These are phyloP conservation scores for Torulaspora quercuum DNA, from an alignment of 805 yeast genomes.

Conservation along the genomic window DNA sequence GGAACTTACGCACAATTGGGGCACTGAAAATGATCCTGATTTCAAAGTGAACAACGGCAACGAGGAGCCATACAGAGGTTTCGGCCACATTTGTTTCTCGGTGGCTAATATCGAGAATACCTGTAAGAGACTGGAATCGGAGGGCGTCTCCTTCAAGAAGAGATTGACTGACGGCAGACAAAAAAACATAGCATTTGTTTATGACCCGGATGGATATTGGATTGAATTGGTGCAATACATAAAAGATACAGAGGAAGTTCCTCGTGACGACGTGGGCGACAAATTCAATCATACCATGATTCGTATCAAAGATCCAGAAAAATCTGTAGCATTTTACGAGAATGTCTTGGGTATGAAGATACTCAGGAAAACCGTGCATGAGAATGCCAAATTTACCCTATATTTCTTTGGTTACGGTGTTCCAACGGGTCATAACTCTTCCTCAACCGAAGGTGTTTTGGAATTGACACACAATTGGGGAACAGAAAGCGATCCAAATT, in stretches of 20 bases:
- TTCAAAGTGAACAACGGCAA: conserved; percentile 77
- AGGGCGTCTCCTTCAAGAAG: conserved; percentile 76
- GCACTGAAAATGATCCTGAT: conserved; percentile 55
- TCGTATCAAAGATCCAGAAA: conserved; percentile 79
- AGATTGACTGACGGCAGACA: conserved; percentile 86
- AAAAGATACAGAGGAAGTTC: conserved; percentile 17
- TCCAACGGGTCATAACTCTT: conserved; percentile 40
- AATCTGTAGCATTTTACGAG: conserved; percentile 73
- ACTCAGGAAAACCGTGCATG: conserved; percentile 52
- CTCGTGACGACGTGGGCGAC: conserved; percentile 24
- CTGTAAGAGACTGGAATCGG: conserved; percentile 54
- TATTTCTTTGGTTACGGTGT: conserved; percentile 76
- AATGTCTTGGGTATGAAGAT: conserved; percentile 79
- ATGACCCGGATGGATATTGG: conserved; percentile 98
- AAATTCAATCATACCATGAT: conserved; percentile 86
- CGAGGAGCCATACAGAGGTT: conserved; percentile 78
- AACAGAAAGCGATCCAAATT: conserved; percentile 72
- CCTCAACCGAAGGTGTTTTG: conserved; percentile 60
- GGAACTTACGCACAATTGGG: conserved; percentile 80
- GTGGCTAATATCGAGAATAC: conserved; percentile 71
- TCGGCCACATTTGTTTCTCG: conserved; percentile 89
- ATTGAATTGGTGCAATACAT: conserved; percentile 72
- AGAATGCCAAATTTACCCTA: conserved; percentile 73
- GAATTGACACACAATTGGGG: conserved; percentile 97
- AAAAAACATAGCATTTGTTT: conserved; percentile 85